Evolutionary conservation across 257 asterid genomes (phyloP).

Genomic region (Avicennia marina): DNA sequence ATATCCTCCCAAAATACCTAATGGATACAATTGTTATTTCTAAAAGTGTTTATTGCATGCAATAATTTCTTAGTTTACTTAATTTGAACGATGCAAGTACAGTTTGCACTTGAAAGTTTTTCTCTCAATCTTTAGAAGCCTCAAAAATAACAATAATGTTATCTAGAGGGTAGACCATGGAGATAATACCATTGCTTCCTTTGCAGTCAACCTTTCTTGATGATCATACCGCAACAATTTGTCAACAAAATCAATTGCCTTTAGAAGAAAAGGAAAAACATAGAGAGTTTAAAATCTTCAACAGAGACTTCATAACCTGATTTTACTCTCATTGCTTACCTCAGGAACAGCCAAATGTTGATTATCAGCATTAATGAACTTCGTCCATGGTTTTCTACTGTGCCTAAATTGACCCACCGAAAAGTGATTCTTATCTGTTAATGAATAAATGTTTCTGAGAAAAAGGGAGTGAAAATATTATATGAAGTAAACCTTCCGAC

Average conservation of each 20-base stretch:
- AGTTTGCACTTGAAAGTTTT: too few relatives aligned
- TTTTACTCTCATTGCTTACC: too few relatives aligned
- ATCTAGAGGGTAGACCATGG: too few relatives aligned
- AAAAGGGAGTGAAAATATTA: background rate
- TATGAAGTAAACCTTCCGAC: slow-evolving; percentile 49
- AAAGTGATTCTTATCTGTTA: background rate
- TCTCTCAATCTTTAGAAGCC: too few relatives aligned
- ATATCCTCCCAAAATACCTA: too few relatives aligned
- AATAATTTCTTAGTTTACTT: too few relatives aligned
- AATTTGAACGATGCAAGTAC: too few relatives aligned
- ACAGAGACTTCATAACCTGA: too few relatives aligned
- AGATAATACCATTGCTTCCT: slow-evolving; percentile 68
- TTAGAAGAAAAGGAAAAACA: background rate
- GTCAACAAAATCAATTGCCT: slow-evolving; percentile 80
- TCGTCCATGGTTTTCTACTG: slow-evolving; percentile 52
- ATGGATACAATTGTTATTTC: too few relatives aligned
- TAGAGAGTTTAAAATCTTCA: slow-evolving; percentile 39
- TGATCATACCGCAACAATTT: slow-evolving; percentile 61
- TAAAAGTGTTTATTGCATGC: too few relatives aligned
- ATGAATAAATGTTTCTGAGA: background rate
- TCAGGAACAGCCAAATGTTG: slow-evolving; percentile 73
- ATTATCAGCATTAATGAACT: slow-evolving; percentile 46
- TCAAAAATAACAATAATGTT: too few relatives aligned
- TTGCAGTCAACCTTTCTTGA: slow-evolving; percentile 72
- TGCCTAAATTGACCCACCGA: slow-evolving; percentile 30